Evolutionary conservation across 108 stramenopile genomes (phyloP), one percentile per base, ranked within the genome.

Genomic region (Bacterosira constricta): DNA sequence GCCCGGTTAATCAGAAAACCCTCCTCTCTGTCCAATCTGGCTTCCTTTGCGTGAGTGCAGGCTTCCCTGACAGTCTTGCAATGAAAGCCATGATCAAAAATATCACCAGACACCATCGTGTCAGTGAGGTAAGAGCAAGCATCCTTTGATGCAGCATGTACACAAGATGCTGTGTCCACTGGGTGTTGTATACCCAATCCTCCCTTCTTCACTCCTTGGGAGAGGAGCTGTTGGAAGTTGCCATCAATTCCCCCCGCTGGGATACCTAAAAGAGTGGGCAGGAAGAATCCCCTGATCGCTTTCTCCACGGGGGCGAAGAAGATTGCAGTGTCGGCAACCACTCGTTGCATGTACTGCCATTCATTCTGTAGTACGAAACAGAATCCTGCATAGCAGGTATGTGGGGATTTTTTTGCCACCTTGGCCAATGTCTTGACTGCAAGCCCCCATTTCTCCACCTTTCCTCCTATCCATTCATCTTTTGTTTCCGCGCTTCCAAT

Each of bases 321-420:
- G 2, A 26, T 20, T 10, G 35, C 68, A 0, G 69, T 44, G 8
- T 56, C 69, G 6, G 75, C 38, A 0, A 31, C 56, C 9, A 69
- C 67, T 0, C 61, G 51, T 12, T 65, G 64, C 34, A 76, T 4
- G 31, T 62, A 69, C 36, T 76, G 75, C 75, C 75, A 69, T 45
- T 77, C 41, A 7, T 23, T n/a, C 32, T 77, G 68, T 3, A 77
- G 41, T 42, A 59, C 54, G 15, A 25, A 20, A 3, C 38, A n/a
- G 38, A 77, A 29, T 4, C 75, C 61, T 17, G 59, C 59, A 31
- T 77, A 77, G 50, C 51, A 60, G 1, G 61, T 44, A 41, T 77
- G 75, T 7, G 75, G 75, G 41, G 23, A 77, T 10, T 26, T 45
- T 50, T n/a, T 31, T 8, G 75, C 68, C 0, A 69, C 58, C 18